phyloP scores from a whole-genome alignment of 1,284 basidiomycete genomes.

The Boletus semigastroideus region DNA sequence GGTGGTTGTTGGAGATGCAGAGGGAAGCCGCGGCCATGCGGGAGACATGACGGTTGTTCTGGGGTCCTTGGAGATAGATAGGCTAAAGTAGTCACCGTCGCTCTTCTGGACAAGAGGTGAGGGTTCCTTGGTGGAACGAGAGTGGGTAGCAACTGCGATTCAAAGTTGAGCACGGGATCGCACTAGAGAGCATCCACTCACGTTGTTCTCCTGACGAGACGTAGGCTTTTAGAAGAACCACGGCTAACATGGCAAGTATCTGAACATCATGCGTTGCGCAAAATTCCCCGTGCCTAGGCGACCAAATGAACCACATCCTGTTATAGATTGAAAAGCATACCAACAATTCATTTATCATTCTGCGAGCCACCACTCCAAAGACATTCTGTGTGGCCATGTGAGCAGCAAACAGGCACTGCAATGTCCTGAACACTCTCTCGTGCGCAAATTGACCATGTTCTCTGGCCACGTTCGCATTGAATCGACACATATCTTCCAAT shows the following conservation, averaged over 20 bases:
- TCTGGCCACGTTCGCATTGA: slow-evolving; percentile 61
- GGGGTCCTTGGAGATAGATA: slow-evolving; percentile 37
- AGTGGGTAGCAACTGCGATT: slow-evolving; percentile 3
- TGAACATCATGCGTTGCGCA: slow-evolving; percentile 72
- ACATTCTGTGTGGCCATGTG: slow-evolving; percentile 18
- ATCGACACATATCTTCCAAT: slow-evolving; percentile 51
- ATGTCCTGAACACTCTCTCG: slow-evolving; percentile 67
- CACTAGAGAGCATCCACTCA: slow-evolving; percentile 16
- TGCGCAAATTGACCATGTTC: slow-evolving; percentile 66
- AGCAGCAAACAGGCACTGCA: slow-evolving; percentile 53
- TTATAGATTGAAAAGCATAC: slow-evolving; percentile 23
- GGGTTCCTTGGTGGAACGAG: slow-evolving; percentile 20
- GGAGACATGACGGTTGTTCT: slow-evolving; percentile 31
- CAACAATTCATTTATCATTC: slow-evolving; percentile 46
- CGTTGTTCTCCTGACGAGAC: slow-evolving; percentile 25
- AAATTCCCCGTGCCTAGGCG: slow-evolving; percentile 61
- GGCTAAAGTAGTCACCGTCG: slow-evolving; percentile 49
- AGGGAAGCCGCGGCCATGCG: slow-evolving; percentile 35
- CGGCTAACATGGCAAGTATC: slow-evolving; percentile 77
- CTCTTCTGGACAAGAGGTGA: slow-evolving; percentile 20
- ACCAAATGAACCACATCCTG: slow-evolving; percentile 8
- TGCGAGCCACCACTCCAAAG: slow-evolving; percentile 32
- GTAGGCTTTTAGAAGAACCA: slow-evolving; percentile 57
- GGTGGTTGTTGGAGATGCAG: slow-evolving; percentile 36
- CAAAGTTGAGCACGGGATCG: neutral